Base-by-base conservation (phyloP, 805 yeast genomes). In the Zygoascus ofunaensis region DNA sequence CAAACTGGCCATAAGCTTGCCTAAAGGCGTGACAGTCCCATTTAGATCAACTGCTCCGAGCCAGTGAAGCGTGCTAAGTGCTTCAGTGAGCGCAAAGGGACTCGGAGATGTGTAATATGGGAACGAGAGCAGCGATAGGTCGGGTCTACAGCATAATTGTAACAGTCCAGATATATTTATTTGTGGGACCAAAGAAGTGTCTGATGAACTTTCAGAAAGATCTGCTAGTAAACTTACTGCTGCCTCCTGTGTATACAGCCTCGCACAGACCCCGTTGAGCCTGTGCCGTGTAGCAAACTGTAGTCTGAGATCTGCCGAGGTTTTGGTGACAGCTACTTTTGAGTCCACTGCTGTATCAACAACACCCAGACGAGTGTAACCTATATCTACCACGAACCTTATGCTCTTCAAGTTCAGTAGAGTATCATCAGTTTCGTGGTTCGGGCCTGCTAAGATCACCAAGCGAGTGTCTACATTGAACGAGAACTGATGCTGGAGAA, bases 51-150 rank as follows among this genome's bases (percentile, higher is more conserved):
- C 54, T 0, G 94, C 94, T 1, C 83, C 83, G 43, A 83, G 66
- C 37, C 78, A 69, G 85, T 87, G 82, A 20, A 87, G 65, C 45
- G 81, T 87, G 59, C 82, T 83, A 22, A 85, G 69, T 0, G 95
- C 85, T 30, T 80, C 69, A 37, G 72, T 66, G 34, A 85, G 67
- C 0, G 83, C 70, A 40, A 80, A 86, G 23, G 65, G 60, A 1
- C 92, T 84, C 2, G 95, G 96, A 8, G 82, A 62, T 50, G 84
- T 90, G 54, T 86, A 59, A 54, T 84, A 83, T 2, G 90, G 86
- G 51, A 87, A 84, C 23, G 47, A 35, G 23, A 66, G 64, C 10
- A 69, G 54, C 26, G 85, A 56, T 7, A 70, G 63, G 3, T n/a
- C n/a, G n/a, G n/a, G n/a, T n/a, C n/a, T n/a, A n/a, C n/a, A n/a